phyloP scores from a whole-genome alignment of 345 rosid species.

The Jatropha curcas region DNA sequence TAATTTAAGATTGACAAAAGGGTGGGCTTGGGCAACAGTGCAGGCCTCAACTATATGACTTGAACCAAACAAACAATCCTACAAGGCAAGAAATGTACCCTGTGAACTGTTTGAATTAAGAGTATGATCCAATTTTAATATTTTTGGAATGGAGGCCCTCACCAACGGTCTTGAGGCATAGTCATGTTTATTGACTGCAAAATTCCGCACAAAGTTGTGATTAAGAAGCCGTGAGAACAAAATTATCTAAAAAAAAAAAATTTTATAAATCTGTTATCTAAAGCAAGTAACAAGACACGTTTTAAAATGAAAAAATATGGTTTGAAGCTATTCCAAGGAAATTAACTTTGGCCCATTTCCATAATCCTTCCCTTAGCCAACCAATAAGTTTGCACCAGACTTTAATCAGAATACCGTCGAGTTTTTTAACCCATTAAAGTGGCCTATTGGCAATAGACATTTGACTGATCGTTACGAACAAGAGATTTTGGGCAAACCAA shows the following conservation, averaged over 20 bases:
- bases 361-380: too few relatives aligned
- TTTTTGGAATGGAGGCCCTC: constrained; percentile 77
- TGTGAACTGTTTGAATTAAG: constrained; percentile 57
- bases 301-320: neutral
- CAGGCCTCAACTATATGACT: neutral
- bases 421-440: neutral
- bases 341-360: constrained; percentile 15
- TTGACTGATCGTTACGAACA: neutral
- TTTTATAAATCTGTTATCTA: neutral
- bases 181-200: constrained; percentile 77
- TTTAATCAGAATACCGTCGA: neutral
- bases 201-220: constrained; percentile 24
- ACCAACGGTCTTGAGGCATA: constrained; percentile 53
- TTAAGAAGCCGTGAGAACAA: constrained; percentile 22
- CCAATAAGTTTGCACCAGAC: neutral
- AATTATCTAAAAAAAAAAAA: neutral
- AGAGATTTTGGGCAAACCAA: neutral
- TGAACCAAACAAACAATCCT: neutral
- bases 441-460: neutral
- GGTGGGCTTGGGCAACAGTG: neutral
- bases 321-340: constrained; percentile 1
- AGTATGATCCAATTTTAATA: constrained; percentile 74
- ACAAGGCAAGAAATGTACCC: constrained; percentile 46
- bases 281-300: constrained; percentile 8
- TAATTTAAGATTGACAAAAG: neutral